Base-by-base conservation (phyloP, 192 early-diverging fungal species). In the Mortierella claussenii region DNA sequence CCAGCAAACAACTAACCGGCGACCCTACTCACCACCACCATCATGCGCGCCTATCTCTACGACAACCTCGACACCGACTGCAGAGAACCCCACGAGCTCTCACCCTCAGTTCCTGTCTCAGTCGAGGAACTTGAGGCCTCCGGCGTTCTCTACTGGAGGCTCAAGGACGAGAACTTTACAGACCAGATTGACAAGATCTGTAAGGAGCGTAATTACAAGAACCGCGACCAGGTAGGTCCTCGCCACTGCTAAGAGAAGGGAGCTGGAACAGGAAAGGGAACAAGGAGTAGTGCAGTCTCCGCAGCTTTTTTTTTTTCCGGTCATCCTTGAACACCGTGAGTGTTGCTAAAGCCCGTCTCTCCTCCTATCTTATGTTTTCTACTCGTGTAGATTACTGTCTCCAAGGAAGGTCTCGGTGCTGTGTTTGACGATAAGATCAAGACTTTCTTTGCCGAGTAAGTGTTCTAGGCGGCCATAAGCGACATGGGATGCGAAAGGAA, bases 351-450 rank as follows among this genome's bases (percentile, higher is more conserved):
- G n/a, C n/a, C n/a, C n/a, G n/a, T n/a, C n/a, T n/a, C n/a, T n/a
- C n/a, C n/a, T n/a, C n/a, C 3, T 60, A 36, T 53, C 13, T 8
- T 26, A n/a, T n/a, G n/a, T n/a, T n/a, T n/a, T 49, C 11, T 30
- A n/a, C 9, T 28, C 17, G 28, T 53, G 20, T 52, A 92, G 90
- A 94, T 98, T 58, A 84, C 82, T 37, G 92, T 97, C 49, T 92
- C 93, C 53, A 89, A 87, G 40, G 87, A 89, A 18, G 88, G 82
- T 51, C 82, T 99, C 46, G 91, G 91, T 40, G 89, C 90, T 65
- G 36, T 78, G n/a, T 99, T 97, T 78, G 96, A 98, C 52, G 89
- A 87, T 30, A 97, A 96, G 80, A 86, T 99, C 62, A 95, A 96
- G 83, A 91, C 78, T 11, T 98, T 98, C 67, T 97, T 94, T 74